Evolutionary conservation across 2,329 filamentous ascomycete species (phyloP).

Genomic region (Eurotiales sp.): DNA sequence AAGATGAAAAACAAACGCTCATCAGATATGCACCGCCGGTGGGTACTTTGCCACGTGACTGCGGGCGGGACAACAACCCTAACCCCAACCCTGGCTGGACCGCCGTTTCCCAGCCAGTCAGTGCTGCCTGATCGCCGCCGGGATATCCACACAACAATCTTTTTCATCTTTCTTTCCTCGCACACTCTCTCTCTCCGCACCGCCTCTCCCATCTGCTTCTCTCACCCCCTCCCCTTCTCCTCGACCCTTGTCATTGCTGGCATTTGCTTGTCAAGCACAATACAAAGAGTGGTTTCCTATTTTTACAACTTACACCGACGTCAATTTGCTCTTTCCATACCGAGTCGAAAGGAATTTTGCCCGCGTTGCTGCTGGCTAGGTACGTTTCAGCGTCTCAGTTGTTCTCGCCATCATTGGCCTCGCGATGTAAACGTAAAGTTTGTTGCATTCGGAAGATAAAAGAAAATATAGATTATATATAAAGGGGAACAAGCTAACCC

Average conservation of each 20-base stretch:
- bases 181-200: constrained; percentile 23
- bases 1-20: too few species aligned
- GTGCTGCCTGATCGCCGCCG: too few species aligned
- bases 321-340: neutral
- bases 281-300: neutral
- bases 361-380: neutral
- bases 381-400: neutral
- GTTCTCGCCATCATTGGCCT: neutral
- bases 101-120: neutral
- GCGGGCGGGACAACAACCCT: too few species aligned
- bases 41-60: too few species aligned
- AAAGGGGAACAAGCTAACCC: neutral
- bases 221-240: constrained; percentile 19
- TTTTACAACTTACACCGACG: neutral
- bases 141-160: constrained; percentile 2
- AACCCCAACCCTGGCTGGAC: too few species aligned
- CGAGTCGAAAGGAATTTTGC: neutral
- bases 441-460: neutral
- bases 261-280: constrained; percentile 51
- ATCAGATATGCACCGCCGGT: too few species aligned
- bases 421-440: neutral
- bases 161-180: constrained; percentile 19
- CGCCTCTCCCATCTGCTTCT: constrained; percentile 5
- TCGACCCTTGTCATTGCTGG: constrained; percentile 35
- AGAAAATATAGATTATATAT: neutral